These are phyloP conservation scores for Arxiozyma telluris DNA, from an alignment of 1,139 yeast genomes.

Conservation along the genomic window DNA sequence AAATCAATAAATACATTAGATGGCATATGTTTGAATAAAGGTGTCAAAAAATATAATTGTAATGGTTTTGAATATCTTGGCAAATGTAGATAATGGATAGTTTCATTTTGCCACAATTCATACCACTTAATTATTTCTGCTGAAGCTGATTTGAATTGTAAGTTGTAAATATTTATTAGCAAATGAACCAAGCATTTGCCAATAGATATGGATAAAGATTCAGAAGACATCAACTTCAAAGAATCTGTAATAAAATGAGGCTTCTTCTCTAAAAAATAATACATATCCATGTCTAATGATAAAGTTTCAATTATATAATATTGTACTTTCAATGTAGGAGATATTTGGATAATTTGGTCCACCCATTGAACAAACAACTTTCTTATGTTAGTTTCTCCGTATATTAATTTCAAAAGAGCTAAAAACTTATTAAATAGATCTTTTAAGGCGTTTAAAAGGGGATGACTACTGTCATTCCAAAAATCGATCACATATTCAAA, in stretches of 20 bases:
- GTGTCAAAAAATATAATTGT: slow-evolving; percentile 54
- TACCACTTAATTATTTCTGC: slow-evolving; percentile 39
- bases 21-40: slow-evolving; percentile 43
- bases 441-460: slow-evolving; percentile 57
- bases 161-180: slow-evolving; percentile 32
- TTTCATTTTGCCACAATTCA: slow-evolving; percentile 41
- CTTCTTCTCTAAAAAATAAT: slow-evolving; percentile 35
- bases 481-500: slow-evolving; percentile 55
- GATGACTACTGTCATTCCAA: slow-evolving; percentile 64
- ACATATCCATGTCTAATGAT: slow-evolving; percentile 38
- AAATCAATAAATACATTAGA: slow-evolving; percentile 38
- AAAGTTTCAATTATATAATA: slow-evolving; percentile 53
- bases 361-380: slow-evolving; percentile 40
- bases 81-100: slow-evolving; percentile 31
- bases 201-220: slow-evolving; percentile 57
- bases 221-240: slow-evolving; percentile 43
- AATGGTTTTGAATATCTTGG: slow-evolving; percentile 39
- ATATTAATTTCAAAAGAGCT: slow-evolving; percentile 31
- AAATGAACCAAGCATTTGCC: slow-evolving; percentile 53
- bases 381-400: slow-evolving; percentile 13
- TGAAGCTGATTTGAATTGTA: slow-evolving; percentile 14
- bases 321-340: slow-evolving; percentile 47
- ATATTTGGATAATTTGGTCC: slow-evolving; percentile 34
- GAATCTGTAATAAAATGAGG: slow-evolving; percentile 42
- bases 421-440: slow-evolving; percentile 50